Evolutionary conservation across 306 rosid species (phyloP), one percentile per base, ranked within the genome.

Genomic region (Acacia confusa): DNA sequence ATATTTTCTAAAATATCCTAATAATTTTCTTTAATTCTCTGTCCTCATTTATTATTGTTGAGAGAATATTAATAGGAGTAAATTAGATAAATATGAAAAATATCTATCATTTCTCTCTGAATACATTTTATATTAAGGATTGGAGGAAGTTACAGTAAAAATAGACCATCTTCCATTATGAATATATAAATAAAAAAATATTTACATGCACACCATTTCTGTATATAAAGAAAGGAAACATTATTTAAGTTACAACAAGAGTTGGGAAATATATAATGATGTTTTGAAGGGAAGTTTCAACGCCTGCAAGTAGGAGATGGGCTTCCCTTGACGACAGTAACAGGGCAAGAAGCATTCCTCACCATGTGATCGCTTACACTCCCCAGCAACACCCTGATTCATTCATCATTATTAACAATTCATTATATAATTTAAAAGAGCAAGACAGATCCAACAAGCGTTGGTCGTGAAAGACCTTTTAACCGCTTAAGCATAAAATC

Each of bases 311-410:
- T 86, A 63, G 90, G 60, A 65, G 87, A 11, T 65, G 82, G 52
- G 48, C 27, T 75, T 58, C 87, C 88, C 87, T 91, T 92, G 13
- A 91, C 89, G 79, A 92, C 97, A 0, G 92, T 91, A 28, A 92
- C 94, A 0, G 95, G 94, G 77, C 97, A 92, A 61, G 95, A 83
- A 70, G 95, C 94, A 86, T 89, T 84, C 25, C 84, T 60, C 84
- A 89, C 90, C 83, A 86, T 91, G 58, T 93, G 40, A 41, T 86
- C 88, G 87, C 94, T 93, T 12, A 89, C 97, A 74, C 97, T 92
- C 17, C 97, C 95, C 73, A 93, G 61, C 87, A 93, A 68, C 50
- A 91, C 86, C 85, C 97, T 88, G 90, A 44, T 84, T 24, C 8
- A 32, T 30, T 0, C 7, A 65, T 65, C 4, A 64, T 14, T 32